Conservation (phyloP, 768 basidiomycete genomes). For the Lyophyllum semitale region DNA sequence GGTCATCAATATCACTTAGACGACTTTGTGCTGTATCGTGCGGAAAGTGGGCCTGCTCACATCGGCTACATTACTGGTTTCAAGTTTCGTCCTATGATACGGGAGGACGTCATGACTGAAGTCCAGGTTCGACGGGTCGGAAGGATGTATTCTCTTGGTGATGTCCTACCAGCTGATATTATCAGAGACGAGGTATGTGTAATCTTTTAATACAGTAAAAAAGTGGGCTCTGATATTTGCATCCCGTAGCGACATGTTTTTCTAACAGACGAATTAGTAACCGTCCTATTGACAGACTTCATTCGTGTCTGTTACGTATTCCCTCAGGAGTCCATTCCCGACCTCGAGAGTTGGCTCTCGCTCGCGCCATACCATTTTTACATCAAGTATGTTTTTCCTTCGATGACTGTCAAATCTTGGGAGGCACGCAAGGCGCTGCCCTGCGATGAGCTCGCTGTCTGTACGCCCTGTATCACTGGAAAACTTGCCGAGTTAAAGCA, state of each 20-base stretch:
- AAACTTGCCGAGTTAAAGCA: constrained; percentile 25
- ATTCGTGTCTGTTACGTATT: constrained; percentile 52
- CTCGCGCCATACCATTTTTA: constrained; percentile 63
- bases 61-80: constrained; percentile 55
- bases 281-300: constrained; percentile 37
- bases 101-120: constrained; percentile 14
- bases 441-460: constrained; percentile 43
- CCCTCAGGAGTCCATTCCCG: constrained; percentile 27
- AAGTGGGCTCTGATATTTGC: background rate
- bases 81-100: constrained; percentile 14
- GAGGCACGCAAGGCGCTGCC: constrained; percentile 28
- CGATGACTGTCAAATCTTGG: constrained; percentile 41
- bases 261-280: constrained; percentile 47
- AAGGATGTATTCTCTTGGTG: constrained; percentile 41
- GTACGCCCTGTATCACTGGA: constrained; percentile 42
- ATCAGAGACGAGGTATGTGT: constrained; percentile 60
- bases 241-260: constrained; percentile 58
- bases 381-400: constrained; percentile 50
- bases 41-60: constrained; percentile 49
- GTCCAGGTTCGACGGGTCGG: constrained; percentile 47
- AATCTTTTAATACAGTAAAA: background rate
- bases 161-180: constrained; percentile 35
- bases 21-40: constrained; percentile 60
- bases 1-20: constrained; percentile 56
- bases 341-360: constrained; percentile 47